These are phyloP conservation scores for Boletus hoseneyae DNA, from an alignment of 1,284 basidiomycete genomes.

Conservation along the genomic window DNA sequence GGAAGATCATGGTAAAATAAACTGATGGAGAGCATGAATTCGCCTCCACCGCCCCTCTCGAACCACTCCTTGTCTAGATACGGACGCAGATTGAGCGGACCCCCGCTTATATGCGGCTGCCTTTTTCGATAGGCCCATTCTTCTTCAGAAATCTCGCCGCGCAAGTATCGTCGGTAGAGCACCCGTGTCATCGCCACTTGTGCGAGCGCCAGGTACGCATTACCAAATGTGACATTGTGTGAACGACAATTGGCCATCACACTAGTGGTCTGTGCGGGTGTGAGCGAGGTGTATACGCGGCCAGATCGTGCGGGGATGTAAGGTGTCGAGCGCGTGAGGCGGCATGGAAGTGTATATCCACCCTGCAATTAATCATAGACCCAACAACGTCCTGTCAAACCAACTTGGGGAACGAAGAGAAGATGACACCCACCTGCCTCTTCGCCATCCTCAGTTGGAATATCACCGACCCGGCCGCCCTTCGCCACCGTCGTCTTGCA, in stretches of 20 bases:
- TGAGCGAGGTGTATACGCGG: slow-evolving; percentile 23
- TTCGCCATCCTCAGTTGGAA: slow-evolving; percentile 31
- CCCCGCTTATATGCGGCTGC: slow-evolving; percentile 46
- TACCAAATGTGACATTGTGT: slow-evolving; percentile 49
- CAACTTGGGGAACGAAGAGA: not conserved
- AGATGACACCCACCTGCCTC: slow-evolving; percentile 24
- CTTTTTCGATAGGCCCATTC: slow-evolving; percentile 54
- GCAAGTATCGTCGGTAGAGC: slow-evolving; percentile 46
- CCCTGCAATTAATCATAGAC: slow-evolving; percentile 37
- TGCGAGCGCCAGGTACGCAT: slow-evolving; percentile 46
- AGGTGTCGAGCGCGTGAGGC: slow-evolving; percentile 34
- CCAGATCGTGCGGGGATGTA: slow-evolving; percentile 38
- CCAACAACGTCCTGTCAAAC: not conserved
- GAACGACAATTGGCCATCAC: slow-evolving; percentile 41
- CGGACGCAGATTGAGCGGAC: slow-evolving; percentile 50
- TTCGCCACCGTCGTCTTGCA: slow-evolving; percentile 44
- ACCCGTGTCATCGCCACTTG: slow-evolving; percentile 55
- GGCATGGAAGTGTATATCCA: slow-evolving; percentile 53
- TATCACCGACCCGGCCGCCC: slow-evolving; percentile 44
- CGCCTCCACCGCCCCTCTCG: slow-evolving; percentile 41
- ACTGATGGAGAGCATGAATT: slow-evolving; percentile 44
- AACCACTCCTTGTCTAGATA: slow-evolving; percentile 51
- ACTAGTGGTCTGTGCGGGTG: slow-evolving; percentile 24
- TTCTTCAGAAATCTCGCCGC: slow-evolving; percentile 43
- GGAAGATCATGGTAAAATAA: slow-evolving; percentile 46